A percentile compares a stretch with the other conserved stretches of the same genome.
Evolutionary conservation across 1,139 yeast species (phyloP).

Genomic region (Pneumocystis murina): DNA sequence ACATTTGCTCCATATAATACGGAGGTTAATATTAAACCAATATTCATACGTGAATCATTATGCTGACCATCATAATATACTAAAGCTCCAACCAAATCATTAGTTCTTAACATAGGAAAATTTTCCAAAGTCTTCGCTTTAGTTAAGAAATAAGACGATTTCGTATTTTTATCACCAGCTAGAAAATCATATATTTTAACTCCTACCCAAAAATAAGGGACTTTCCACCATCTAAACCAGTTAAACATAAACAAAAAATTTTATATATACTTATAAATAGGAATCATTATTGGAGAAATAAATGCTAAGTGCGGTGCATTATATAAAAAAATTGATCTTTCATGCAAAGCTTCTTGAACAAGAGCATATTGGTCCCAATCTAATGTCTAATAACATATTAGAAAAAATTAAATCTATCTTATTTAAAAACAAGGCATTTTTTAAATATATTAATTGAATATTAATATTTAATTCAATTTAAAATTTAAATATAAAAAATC

Average conservation of each 20-base stretch:
- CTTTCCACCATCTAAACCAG: conserved; percentile 59
- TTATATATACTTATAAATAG: conserved; percentile 46
- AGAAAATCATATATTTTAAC: conserved; percentile 85
- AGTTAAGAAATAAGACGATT: conserved; percentile 60
- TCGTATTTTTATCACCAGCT: conserved; percentile 79
- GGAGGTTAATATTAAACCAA: conserved; percentile 76
- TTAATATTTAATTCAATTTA: background rate
- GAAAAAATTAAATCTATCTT: background rate
- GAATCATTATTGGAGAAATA: conserved; percentile 84
- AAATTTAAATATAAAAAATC: background rate
- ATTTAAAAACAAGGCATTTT: background rate
- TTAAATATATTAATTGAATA: background rate
- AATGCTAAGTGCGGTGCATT: conserved; percentile 88
- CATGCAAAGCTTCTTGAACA: conserved; percentile 87
- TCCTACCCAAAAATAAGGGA: conserved; percentile 86
- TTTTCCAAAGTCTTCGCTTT: conserved; percentile 52
- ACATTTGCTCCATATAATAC: conserved; percentile 79
- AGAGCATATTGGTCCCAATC: conserved; percentile 83
- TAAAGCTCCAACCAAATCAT: conserved; percentile 72
- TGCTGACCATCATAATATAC: conserved; percentile 93
- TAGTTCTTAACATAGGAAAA: conserved; percentile 77
- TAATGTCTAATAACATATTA: conserved; percentile 25
- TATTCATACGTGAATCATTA: conserved; percentile 83
- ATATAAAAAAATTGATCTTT: conserved; percentile 74
- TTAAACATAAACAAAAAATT: background rate